Percentiles rank a stretch among this genome's conserved stretches.
Evolutionary conservation across 139 green algal species (phyloP).

Genomic region (Micractinium sp.): DNA sequence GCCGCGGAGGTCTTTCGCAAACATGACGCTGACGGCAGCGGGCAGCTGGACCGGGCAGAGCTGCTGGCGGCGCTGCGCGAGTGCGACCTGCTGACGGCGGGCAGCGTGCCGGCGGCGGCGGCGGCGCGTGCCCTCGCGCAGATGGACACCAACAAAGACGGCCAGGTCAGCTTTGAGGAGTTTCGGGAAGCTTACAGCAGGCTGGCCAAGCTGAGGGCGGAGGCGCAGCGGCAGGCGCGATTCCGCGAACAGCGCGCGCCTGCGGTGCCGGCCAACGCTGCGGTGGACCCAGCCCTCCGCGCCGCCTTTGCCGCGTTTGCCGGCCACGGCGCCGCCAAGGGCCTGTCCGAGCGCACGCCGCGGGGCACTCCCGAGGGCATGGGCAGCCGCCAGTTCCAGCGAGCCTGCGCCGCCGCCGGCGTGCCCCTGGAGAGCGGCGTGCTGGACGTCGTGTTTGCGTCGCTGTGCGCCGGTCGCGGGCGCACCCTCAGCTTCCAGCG

Average conservation of each 20-base stretch:
- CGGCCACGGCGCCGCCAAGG: background rate
- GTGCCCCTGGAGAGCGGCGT: background rate
- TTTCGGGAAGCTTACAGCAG: background rate
- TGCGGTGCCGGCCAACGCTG: background rate
- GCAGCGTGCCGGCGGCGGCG: background rate
- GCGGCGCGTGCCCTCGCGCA: background rate
- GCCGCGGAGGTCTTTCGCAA: conserved; percentile 8
- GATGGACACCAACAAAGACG: background rate
- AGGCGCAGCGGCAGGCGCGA: background rate
- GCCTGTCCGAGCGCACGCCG: background rate
- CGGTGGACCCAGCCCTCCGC: background rate
- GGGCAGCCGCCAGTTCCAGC: background rate
- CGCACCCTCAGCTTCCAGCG: conserved; percentile 1
- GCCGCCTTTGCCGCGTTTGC: background rate
- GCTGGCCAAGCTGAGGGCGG: background rate
- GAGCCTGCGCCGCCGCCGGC: background rate
- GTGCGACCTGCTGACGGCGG: background rate
- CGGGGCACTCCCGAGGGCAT: background rate
- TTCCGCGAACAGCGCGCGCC: background rate
- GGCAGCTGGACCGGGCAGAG: background rate
- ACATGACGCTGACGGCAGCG: background rate
- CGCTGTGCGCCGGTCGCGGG: background rate
- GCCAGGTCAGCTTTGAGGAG: conserved; percentile 2
- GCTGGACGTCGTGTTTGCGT: background rate
- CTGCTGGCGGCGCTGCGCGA: conserved; percentile 14